A percentile compares a stretch with the other conserved stretches of the same genome.
phyloP scores from a whole-genome alignment of 1,284 basidiomycete species.

The Hypsizygus ulmarius region DNA sequence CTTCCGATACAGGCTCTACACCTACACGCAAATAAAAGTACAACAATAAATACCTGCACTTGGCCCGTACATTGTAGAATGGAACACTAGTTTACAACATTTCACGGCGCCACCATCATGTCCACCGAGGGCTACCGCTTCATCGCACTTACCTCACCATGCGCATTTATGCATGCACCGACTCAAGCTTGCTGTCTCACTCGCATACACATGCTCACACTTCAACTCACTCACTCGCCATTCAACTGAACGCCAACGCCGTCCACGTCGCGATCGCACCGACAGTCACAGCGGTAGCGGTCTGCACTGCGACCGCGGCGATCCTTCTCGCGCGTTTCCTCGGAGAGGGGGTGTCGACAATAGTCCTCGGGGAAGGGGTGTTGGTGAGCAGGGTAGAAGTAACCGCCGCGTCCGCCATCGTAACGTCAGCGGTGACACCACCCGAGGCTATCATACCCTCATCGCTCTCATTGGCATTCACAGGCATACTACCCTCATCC shows the following conservation, averaged over 20 bases:
- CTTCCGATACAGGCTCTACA: too few relatives aligned
- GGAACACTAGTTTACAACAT: too few relatives aligned
- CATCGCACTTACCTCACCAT: too few relatives aligned
- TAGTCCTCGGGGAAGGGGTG: conserved; percentile 2
- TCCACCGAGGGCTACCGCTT: too few relatives aligned
- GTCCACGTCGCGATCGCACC: conserved; percentile 69
- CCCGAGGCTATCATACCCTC: too few relatives aligned
- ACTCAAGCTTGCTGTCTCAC: too few relatives aligned
- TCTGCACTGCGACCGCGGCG: conserved; percentile 45
- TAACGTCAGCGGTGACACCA: conserved; percentile 14
- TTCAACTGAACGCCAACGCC: conserved; percentile 59
- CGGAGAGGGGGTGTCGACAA: conserved; percentile 32
- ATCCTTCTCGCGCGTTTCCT: conserved; percentile 46
- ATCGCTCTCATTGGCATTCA: conserved; percentile 9
- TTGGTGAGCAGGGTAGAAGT: not conserved
- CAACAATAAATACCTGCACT: too few relatives aligned
- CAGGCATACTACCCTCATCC: conserved; percentile 15
- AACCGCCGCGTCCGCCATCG: conserved; percentile 9
- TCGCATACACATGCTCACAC: not conserved
- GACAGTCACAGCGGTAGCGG: conserved; percentile 55
- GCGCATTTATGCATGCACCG: too few relatives aligned
- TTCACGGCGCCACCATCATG: too few relatives aligned
- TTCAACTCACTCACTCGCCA: not conserved
- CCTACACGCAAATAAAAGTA: too few relatives aligned
- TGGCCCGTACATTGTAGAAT: too few relatives aligned